A percentile compares a stretch with the other conserved stretches of the same genome.
Conservation (phyloP, 2,329 filamentous ascomycete species). For the Penicillium griseofulvum region DNA sequence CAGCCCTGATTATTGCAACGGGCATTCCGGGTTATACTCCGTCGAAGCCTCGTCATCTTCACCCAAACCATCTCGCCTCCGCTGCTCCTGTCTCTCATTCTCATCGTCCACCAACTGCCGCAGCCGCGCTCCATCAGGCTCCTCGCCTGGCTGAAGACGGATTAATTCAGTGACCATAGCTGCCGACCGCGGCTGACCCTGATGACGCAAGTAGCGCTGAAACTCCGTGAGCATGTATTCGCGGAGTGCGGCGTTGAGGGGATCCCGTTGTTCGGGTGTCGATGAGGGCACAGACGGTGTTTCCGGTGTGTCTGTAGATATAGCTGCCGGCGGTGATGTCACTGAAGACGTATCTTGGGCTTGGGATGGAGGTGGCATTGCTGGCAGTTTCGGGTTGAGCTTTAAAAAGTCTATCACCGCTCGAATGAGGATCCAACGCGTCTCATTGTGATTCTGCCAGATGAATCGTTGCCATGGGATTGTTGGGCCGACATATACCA, state of each 20-base stretch:
- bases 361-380: neutral
- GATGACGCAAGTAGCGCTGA: neutral
- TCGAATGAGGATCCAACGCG: constrained; percentile 6
- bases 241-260: neutral
- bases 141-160: neutral
- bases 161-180: neutral
- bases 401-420: constrained; percentile 6
- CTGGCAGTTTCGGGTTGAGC: neutral
- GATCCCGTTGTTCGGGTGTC: neutral
- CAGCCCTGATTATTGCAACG: neutral
- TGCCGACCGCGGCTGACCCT: neutral
- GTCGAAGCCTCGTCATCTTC: neutral
- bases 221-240: neutral
- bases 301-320: neutral
- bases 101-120: neutral
- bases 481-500: constrained; percentile 26
- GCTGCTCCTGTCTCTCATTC: neutral
- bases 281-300: neutral
- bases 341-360: neutral
- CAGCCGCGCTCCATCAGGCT: neutral
- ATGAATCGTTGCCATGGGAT: constrained; percentile 11
- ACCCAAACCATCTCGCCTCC: neutral
- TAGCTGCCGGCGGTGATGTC: neutral
- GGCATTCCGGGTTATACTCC: neutral
- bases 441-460: constrained; percentile 12